Evolutionary conservation across 148 eudicot genomes (phyloP).

Genomic region (Fagopyrum tataricum): DNA sequence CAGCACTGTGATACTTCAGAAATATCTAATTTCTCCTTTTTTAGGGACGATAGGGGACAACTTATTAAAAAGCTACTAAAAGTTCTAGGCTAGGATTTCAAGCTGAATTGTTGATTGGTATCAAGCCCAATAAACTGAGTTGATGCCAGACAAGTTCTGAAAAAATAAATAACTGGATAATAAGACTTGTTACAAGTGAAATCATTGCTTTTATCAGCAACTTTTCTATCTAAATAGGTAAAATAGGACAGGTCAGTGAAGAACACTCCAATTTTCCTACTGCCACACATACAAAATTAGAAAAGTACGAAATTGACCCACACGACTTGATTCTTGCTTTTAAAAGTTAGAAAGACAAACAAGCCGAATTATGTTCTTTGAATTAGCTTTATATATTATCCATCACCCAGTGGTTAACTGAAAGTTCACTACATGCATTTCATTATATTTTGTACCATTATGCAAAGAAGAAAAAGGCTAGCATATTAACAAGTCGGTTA

Average conservation of each 20-base stretch:
- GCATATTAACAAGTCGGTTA: not conserved
- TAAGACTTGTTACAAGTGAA: not conserved
- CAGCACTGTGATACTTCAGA: constrained; percentile 1
- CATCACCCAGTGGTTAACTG: not conserved
- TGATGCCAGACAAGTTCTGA: not conserved
- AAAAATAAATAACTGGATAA: not conserved
- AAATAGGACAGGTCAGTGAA: not conserved
- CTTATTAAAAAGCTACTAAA: not conserved
- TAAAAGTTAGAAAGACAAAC: not conserved
- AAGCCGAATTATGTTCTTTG: not conserved
- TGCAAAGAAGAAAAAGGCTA: not conserved
- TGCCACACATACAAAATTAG: not conserved
- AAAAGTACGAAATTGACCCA: not conserved
- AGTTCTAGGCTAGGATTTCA: not conserved
- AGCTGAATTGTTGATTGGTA: not conserved
- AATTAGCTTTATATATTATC: not conserved
- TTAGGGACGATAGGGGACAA: not conserved
- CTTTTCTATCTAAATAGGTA: not conserved
- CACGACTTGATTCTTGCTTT: not conserved
- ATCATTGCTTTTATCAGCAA: not conserved
- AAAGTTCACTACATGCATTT: not conserved
- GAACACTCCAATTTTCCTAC: not conserved
- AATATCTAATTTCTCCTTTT: not conserved
- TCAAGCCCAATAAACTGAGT: not conserved
- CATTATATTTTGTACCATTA: not conserved